These are phyloP conservation scores for Wallemia ichthyophaga DNA, from an alignment of 1,284 basidiomycete species.

Conservation along the genomic window DNA sequence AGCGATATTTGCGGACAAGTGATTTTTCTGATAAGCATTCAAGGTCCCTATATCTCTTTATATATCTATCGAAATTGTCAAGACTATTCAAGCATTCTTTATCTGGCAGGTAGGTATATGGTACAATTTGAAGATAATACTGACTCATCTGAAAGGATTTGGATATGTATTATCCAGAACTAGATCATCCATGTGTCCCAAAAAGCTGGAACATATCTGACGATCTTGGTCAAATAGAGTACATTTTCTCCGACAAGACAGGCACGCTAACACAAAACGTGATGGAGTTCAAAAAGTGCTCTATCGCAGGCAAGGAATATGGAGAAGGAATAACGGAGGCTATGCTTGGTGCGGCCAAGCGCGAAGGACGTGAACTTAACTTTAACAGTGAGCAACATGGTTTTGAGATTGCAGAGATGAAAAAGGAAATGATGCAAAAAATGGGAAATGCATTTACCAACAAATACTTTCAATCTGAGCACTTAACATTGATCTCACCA, in stretches of 20 bases:
- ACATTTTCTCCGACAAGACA: conserved; percentile 92
- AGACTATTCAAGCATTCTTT: conserved; percentile 88
- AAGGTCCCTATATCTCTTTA: conserved; percentile 66
- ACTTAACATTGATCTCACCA: conserved; percentile 66
- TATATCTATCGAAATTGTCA: conserved; percentile 93
- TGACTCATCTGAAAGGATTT: too few relatives aligned
- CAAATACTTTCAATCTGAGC: conserved; percentile 47
- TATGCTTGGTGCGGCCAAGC: conserved; percentile 62
- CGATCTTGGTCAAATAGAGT: conserved; percentile 91
- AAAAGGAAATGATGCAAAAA: conserved; percentile 42
- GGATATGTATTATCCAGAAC: conserved; percentile 76
- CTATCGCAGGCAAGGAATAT: conserved; percentile 50
- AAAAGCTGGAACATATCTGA: conserved; percentile 95
- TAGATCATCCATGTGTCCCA: conserved; percentile 64
- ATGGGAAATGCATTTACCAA: conserved; percentile 62
- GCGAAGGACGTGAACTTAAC: conserved; percentile 35
- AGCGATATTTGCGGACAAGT: neutral
- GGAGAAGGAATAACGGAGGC: conserved; percentile 88
- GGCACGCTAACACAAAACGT: conserved; percentile 77
- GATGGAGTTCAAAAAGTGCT: conserved; percentile 97
- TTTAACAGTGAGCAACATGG: conserved; percentile 39
- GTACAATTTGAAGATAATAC: too few relatives aligned
- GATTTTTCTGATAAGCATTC: neutral
- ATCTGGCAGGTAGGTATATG: conserved; percentile 21
- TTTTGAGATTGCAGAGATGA: conserved; percentile 31